These are phyloP conservation scores for Raffaelea albimanens DNA, from an alignment of 2,329 filamentous ascomycete species.

Conservation along the genomic window DNA sequence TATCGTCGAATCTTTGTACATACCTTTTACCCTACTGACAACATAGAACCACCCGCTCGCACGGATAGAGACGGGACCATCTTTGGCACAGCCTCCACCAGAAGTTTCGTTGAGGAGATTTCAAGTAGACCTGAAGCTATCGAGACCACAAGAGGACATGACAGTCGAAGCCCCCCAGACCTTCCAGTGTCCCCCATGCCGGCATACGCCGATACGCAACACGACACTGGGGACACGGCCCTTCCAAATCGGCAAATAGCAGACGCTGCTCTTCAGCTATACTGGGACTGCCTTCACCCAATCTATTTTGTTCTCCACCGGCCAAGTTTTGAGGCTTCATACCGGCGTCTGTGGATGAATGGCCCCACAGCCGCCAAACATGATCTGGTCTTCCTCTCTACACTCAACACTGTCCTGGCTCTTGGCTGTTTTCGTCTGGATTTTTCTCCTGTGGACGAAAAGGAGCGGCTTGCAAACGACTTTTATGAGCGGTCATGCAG, in stretches of 20 bases:
- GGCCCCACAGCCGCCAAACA: no score
- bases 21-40: no score
- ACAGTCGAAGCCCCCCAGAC: no score
- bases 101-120: no score
- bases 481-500: conserved; percentile 19
- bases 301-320: conserved; percentile 13
- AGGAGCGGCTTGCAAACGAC: conserved; percentile 12
- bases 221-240: no score
- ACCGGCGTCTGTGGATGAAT: conserved; percentile 7
- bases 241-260: conserved; percentile 9
- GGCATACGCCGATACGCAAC: no score
- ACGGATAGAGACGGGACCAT: no score
- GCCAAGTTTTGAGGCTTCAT: conserved; percentile 10
- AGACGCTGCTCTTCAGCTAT: conserved; percentile 9
- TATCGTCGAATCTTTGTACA: no score
- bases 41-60: no score
- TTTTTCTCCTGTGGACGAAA: background rate
- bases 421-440: conserved; percentile 18
- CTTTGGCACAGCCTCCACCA: no score
- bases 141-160: background rate
- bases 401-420: conserved; percentile 21
- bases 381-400: conserved; percentile 14
- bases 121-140: background rate
- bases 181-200: no score
- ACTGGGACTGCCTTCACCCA: conserved; percentile 12